These are phyloP conservation scores for Endotrypanum monterogeii DNA, from an alignment of 208 protist species.

Conservation along the genomic window DNA sequence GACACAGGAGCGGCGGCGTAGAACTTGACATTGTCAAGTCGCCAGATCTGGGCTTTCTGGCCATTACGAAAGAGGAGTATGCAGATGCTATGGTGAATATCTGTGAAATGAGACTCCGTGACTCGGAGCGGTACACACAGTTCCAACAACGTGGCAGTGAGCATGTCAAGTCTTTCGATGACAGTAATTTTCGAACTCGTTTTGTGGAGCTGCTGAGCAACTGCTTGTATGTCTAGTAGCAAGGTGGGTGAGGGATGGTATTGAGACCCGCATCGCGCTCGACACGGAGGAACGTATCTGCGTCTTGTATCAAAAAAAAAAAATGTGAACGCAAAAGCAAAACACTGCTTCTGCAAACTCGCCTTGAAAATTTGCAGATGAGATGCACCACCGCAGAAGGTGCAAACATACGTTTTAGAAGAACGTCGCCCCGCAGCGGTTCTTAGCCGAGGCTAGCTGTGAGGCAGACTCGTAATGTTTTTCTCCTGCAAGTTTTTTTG, in stretches of 20 bases:
- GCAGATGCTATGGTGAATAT: constrained; percentile 70
- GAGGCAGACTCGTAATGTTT: too few species aligned
- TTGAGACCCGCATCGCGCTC: background rate
- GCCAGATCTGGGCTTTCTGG: constrained; percentile 81
- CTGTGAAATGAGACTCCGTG: constrained; percentile 31
- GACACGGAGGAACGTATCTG: background rate
- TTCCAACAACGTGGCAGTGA: constrained; percentile 43
- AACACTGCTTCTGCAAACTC: background rate
- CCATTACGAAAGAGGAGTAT: constrained; percentile 85
- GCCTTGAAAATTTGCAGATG: too few species aligned
- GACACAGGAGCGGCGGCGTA: constrained; percentile 95
- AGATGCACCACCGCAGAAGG: too few species aligned
- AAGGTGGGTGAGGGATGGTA: background rate
- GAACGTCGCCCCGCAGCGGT: too few species aligned
- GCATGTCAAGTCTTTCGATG: constrained; percentile 40
- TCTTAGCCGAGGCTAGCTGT: too few species aligned
- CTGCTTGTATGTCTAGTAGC: constrained; percentile 21
- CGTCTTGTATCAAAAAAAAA: background rate
- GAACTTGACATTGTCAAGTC: constrained; percentile 92
- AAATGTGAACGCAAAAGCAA: too few species aligned
- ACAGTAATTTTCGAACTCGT: constrained; percentile 27
- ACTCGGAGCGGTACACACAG: constrained; percentile 27
- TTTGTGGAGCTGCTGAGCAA: constrained; percentile 29
- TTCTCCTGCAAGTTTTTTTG: too few species aligned
- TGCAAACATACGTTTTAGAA: too few species aligned